Percentiles rank a stretch among this genome's conserved stretches.
Conservation (phyloP, 768 basidiomycete genomes). For the Fibroporia radiculosa region DNA sequence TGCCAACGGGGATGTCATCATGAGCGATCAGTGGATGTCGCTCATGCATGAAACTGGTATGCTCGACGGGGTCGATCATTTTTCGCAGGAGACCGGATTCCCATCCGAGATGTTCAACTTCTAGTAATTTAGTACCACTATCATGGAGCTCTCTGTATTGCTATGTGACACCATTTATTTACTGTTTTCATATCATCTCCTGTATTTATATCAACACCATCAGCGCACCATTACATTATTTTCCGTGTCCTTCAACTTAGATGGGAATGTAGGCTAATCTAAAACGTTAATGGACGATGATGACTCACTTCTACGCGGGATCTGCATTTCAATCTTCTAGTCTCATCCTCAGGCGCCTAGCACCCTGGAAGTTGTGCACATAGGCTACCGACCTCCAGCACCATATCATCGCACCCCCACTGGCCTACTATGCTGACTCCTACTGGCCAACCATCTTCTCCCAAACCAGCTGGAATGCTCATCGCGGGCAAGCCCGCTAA, state of each 20-base stretch:
- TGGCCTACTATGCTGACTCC: conserved; percentile 81
- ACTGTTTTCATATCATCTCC: background rate
- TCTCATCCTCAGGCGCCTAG: too few species aligned
- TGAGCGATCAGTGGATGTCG: conserved; percentile 60
- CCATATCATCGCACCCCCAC: conserved; percentile 70
- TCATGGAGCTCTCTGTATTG: background rate
- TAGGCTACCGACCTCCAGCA: conserved; percentile 55
- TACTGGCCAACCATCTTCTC: conserved; percentile 66
- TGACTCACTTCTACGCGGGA: too few species aligned
- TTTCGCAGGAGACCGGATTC: background rate
- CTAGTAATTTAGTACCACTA: background rate
- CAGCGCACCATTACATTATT: too few species aligned
- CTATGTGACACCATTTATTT: background rate
- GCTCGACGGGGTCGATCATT: conserved; percentile 27
- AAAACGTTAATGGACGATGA: background rate
- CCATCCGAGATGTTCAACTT: conserved; percentile 1
- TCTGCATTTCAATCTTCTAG: too few species aligned
- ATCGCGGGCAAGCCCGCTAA: conserved; percentile 84
- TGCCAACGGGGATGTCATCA: conserved; percentile 38
- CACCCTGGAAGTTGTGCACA: too few species aligned
- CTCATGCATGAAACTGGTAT: conserved; percentile 60
- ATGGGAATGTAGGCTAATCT: background rate
- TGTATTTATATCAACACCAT: background rate
- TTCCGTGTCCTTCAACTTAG: too few species aligned
- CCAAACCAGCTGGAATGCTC: conserved; percentile 51